Evolutionary conservation across 352 stramenopile genomes (phyloP).

Genomic region (Pythium biforme): DNA sequence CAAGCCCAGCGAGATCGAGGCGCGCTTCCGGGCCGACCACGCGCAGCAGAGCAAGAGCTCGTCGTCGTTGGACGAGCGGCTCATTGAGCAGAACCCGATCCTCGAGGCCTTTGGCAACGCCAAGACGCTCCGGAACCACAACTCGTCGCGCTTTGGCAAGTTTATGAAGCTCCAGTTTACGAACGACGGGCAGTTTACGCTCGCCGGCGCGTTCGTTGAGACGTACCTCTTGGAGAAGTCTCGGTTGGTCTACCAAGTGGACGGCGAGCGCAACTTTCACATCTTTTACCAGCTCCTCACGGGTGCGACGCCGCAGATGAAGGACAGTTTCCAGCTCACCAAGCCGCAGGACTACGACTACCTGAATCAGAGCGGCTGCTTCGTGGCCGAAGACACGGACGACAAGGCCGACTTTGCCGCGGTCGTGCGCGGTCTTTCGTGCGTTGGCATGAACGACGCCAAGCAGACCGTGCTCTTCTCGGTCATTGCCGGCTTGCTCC

Average conservation of each 20-base stretch:
- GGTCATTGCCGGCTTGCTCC: slow-evolving; percentile 92
- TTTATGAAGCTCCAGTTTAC: slow-evolving; percentile 97
- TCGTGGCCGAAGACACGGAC: slow-evolving; percentile 90
- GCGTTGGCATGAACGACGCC: slow-evolving; percentile 69
- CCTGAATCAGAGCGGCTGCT: slow-evolving; percentile 93
- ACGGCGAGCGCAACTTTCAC: slow-evolving; percentile 94
- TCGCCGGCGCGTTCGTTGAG: slow-evolving; percentile 84
- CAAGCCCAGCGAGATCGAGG: slow-evolving; percentile 70
- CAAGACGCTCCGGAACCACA: slow-evolving; percentile 96
- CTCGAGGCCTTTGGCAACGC: slow-evolving; percentile 90
- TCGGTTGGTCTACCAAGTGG: slow-evolving; percentile 85
- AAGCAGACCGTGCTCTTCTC: slow-evolving; percentile 88
- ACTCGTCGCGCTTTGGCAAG: slow-evolving; percentile 96
- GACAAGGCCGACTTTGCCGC: slow-evolving; percentile 82
- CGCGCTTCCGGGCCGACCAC: slow-evolving; percentile 39
- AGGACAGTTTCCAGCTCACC: slow-evolving; percentile 65
- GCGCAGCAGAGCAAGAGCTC: slow-evolving; percentile 38
- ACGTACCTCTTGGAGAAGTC: slow-evolving; percentile 90
- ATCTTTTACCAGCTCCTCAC: slow-evolving; percentile 94
- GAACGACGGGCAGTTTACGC: slow-evolving; percentile 74
- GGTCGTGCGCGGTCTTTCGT: slow-evolving; percentile 69
- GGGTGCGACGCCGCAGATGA: slow-evolving; percentile 51
- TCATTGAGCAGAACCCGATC: slow-evolving; percentile 88
- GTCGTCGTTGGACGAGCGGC: slow-evolving; percentile 66
- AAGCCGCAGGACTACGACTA: slow-evolving; percentile 90